Base-by-base conservation (phyloP, 2,329 filamentous ascomycete species). In the Acarospora socialis region DNA sequence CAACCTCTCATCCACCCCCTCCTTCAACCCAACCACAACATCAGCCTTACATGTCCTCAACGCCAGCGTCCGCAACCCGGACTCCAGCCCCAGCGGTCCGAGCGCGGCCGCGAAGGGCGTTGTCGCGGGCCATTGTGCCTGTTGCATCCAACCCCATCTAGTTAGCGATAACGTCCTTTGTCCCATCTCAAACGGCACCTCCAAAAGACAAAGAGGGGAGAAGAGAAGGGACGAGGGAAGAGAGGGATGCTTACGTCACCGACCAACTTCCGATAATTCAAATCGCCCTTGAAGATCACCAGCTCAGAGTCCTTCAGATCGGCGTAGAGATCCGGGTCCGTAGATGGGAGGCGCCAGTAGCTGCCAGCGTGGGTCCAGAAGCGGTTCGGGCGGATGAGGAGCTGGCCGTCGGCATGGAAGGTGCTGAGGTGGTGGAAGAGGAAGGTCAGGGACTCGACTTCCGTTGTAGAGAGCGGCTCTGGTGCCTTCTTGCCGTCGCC, bases 11-110 rank as follows among this genome's bases (percentile, higher is more conserved):
- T 98, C 90, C 51, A 78, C 71, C 5, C 87, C 86, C 6, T 73
- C 55, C 87, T 16, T 67, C n/a, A 98, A 63, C 0, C 84, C 87
- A 13, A 94, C 90, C 0, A 95, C 83, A 5, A 92, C 82, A 51
- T 98, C 90, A 0, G 87, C 87, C 60, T 98, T 98, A 65, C 87
- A 94, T 0, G 90, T 98, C 35, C 90, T 72, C 40, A 98, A 66
- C 0, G 90, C 81, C 17, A 98, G 65, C 3, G 87, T 69, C 38
- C 92, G 84, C 35, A 95, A 56, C 1, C 83, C 84, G 0, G 83
- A 93, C 0, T 70, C 72, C 0, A 73, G 73, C 0, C 87, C 87
- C 31, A 98, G 61, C 0, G 84, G 82, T 1, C 90, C 90, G 37
- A 98, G 76, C 1, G 90, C 86, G 40, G 78, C 68, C 2, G 67